Base-by-base conservation (phyloP, 2,329 filamentous ascomycete genomes). In the Fusarium sp. region DNA sequence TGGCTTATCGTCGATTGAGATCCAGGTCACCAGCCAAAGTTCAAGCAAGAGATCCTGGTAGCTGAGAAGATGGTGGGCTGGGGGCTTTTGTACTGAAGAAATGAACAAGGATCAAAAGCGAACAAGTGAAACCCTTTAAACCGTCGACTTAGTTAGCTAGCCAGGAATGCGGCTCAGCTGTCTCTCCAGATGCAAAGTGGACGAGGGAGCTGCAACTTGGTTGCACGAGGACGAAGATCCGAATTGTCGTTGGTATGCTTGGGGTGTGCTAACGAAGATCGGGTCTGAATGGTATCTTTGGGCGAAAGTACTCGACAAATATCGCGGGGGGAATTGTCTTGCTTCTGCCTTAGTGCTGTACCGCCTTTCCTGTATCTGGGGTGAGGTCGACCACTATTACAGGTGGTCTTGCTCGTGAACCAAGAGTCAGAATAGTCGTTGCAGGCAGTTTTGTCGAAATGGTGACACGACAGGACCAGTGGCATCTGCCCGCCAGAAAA, bases 51-150 rank as follows among this genome's bases (percentile, higher is more conserved):
- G 43, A 57, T 58, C 59, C 59, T 47, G 42, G 53, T 43, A 63
- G 41, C 46, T 54, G 47, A 53, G 63, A 55, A 59, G 66, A 64
- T 73, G 72, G 62, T 68, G 62, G 68, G 70, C 42, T 64, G 73
- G 73, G 69, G 72, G 72, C 55, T 75, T 75, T 75, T 74, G 72
- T 75, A 75, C 74, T 74, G 72, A 73, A 75, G 66, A 53, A 67
- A 59, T 50, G 55, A 63, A 63, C 45, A 40, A 50, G 41, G 56
- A 30, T 40, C 40, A 48, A 48, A 57, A 54, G 40, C 25, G 63
- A 42, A 21, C 41, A 49, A 53, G 54, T 49, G 55, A 53, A 70
- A 70, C 58, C 49, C 66, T 42, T 30, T 50, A 50, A 48, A 49
- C 55, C 48, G 55, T 57, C 23, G 63, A 59, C 50, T 48, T 56